Base-by-base conservation (phyloP, 495 filamentous ascomycete species). In the Evernia prunastri region DNA sequence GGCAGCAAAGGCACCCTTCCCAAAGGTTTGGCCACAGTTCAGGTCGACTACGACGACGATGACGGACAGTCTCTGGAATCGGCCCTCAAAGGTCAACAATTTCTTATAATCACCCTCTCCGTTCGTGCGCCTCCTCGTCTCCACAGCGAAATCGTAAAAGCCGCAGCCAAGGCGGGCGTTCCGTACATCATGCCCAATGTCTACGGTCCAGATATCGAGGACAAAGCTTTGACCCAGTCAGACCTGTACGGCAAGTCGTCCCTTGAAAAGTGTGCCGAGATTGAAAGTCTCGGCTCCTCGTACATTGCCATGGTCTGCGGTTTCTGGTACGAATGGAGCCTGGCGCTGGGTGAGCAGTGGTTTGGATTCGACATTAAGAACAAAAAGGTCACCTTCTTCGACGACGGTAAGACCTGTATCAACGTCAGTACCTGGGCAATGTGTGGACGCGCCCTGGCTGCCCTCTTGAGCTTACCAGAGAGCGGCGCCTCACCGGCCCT, bases 141-240 rank as follows among this genome's bases (percentile, higher is more conserved):
- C 17, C 76, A 82, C n/a, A 45, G 42, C 53, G 70, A 73, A 47
- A 70, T 85, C 60, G 69, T 83, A 64, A 45, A 74, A 17, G 82
- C 83, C 2, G 84, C 84, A 1, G 78, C 73, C 39, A 72, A 77
- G 49, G 83, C 83, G 1, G 77, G 77, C 27, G 81, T 86, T 0
- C 72, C 70, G 4, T 82, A 79, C 69, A 66, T 85, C 63, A 70
- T 85, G 47, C 82, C 84, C 47, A 82, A 82, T 69, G 73, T 72
- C 58, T 84, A 68, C 58, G 76, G 77, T 25, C 20, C 37, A 11
- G 78, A 81, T 61, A n/a, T 56, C 15, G 43, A 69, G 5, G 64
- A 79, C 64, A 57, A 72, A 27, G 11, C 53, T 11, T 57, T 74
- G 8, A 17, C 61, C 49, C 47, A 72, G 23, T 74, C 79, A 58